Conservation (phyloP, 768 basidiomycete genomes). For the Sarcomyxa edulis region DNA sequence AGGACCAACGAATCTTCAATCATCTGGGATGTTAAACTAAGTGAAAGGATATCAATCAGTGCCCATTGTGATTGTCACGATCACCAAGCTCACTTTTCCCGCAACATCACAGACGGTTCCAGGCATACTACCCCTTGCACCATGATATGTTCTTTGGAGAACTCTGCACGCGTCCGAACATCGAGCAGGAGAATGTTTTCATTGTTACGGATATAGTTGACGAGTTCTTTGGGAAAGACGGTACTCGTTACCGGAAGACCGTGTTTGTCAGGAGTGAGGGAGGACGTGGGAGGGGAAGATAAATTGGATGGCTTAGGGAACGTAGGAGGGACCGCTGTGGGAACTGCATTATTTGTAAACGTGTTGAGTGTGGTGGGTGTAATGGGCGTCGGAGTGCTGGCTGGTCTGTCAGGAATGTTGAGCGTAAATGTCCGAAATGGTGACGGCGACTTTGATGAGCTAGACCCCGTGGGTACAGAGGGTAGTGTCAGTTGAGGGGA, state of each 20-base stretch:
- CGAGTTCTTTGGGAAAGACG: conserved; percentile 54
- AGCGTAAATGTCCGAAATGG: too few species aligned
- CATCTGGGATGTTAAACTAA: conserved; percentile 57
- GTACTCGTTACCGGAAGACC: conserved; percentile 53
- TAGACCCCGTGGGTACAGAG: conserved; percentile 40
- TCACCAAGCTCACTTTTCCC: conserved; percentile 63
- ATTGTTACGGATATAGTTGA: conserved; percentile 44
- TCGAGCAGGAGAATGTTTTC: conserved; percentile 75
- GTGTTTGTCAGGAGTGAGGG: conserved; percentile 23
- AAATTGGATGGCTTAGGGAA: conserved; percentile 27
- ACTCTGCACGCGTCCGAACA: conserved; percentile 74
- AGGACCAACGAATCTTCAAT: conserved; percentile 75
- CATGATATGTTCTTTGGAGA: conserved; percentile 68
- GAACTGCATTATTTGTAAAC: conserved; percentile 59
- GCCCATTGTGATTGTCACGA: background rate
- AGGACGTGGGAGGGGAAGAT: conserved; percentile 23
- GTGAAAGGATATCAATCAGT: background rate
- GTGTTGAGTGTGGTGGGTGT: conserved; percentile 50
- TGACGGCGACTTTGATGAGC: too few species aligned
- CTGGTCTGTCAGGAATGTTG: too few species aligned
- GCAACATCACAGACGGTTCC: conserved; percentile 71
- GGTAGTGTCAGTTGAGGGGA: conserved; percentile 43
- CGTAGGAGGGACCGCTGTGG: conserved; percentile 38
- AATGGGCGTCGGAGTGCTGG: conserved; percentile 55
- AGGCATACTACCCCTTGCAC: conserved; percentile 66